Base-by-base conservation (phyloP, 2,329 filamentous ascomycete genomes). In the Dothistroma pini region DNA sequence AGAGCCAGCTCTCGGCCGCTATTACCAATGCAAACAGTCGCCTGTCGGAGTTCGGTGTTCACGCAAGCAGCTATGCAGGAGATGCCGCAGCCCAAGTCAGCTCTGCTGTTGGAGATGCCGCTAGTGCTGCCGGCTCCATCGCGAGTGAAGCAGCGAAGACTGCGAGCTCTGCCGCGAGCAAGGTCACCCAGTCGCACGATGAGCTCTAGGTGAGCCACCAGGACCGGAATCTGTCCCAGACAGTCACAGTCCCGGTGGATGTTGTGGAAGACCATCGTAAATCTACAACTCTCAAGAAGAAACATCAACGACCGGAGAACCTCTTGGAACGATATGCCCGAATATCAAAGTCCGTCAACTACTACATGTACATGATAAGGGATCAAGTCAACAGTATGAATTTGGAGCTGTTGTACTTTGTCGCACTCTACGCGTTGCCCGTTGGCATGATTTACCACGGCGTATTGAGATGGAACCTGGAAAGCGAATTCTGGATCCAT, bases 21-120 rank as follows among this genome's bases (percentile, higher is more conserved):
- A 71, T 81, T 22, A 77, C 76, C 47, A 79, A 75, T 44, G 80
- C 79, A 29, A 77, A 77, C 56, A 76, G 73, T 53, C 72, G 72
- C 12, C 74, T 81, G 56, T 72, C 70, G 1, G 76, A 75, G 35
- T 71, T 79, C 54, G 77, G 76, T 11, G 75, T 69, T 1, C 69
- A 67, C 32, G 72, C 66, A 22, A 63, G 63, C 57, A 64, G 68
- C 22, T 74, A 71, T 6, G 73, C 68, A 8, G 63, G 70, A 0
- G 73, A 68, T 7, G 68, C 66, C 5, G 66, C 68, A 0, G 69
- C 71, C 55, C 72, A 67, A 54, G 68, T 74, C 22, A 70, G 68
- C 31, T 78, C 76, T 51, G 77, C 74, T 7, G 78, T 78, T 2
- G 80, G 79, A 59, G 77, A 80, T 12, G 75, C 77, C 54, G 80